These are phyloP conservation scores for Gardenia jasminoides DNA, from an alignment of 257 asterid genomes.

Conservation along the genomic window DNA sequence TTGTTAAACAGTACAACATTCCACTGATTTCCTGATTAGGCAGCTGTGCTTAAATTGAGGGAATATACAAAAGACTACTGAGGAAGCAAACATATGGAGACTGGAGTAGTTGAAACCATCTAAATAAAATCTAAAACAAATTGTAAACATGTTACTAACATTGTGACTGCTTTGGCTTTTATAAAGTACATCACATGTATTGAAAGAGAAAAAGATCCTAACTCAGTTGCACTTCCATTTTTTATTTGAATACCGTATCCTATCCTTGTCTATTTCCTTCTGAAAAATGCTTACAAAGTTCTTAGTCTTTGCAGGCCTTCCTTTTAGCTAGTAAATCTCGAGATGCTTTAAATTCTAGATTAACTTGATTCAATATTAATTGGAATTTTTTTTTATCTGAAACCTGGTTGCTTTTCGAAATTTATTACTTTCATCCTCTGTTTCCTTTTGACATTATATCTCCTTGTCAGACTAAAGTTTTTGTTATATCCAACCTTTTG, in stretches of 20 bases:
- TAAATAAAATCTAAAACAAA: background rate
- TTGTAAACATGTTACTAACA: background rate
- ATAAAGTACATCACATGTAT: background rate
- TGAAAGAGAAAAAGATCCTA: background rate
- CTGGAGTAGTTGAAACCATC: background rate
- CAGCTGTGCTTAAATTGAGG: background rate
- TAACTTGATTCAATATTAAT: background rate
- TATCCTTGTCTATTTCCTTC: background rate
- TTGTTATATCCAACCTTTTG: constrained; percentile 7
- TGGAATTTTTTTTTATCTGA: background rate
- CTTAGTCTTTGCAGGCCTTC: background rate
- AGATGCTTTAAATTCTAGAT: background rate
- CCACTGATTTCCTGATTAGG: background rate
- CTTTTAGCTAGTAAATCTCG: background rate
- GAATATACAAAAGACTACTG: background rate
- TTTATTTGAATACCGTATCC: background rate
- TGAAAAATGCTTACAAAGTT: background rate
- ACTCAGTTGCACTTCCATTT: background rate
- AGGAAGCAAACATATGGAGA: background rate
- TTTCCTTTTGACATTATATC: background rate
- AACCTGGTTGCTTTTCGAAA: background rate
- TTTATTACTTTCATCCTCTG: background rate
- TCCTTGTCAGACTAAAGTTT: constrained; percentile 13
- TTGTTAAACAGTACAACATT: background rate
- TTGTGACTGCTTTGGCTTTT: background rate